phyloP scores from a whole-genome alignment of 495 filamentous ascomycete genomes.

The Cairneyella variabilis region DNA sequence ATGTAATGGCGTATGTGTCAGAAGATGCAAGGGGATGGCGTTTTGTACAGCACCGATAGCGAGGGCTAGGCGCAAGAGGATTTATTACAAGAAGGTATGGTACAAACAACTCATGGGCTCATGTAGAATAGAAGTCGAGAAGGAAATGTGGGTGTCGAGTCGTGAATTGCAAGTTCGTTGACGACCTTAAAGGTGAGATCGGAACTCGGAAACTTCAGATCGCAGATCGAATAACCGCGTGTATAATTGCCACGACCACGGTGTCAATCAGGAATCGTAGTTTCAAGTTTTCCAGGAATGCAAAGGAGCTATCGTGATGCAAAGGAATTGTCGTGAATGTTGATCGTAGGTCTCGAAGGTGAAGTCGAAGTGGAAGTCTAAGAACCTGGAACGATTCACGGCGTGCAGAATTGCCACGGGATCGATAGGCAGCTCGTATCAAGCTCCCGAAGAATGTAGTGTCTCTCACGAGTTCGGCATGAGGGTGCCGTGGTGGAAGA shows the following conservation, averaged over 20 bases:
- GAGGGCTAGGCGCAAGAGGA: slow-evolving; percentile 1
- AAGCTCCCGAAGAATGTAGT: too few relatives aligned
- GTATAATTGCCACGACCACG: neutral
- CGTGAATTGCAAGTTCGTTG: neutral
- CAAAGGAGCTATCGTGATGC: too few relatives aligned
- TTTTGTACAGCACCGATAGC: slow-evolving; percentile 10
- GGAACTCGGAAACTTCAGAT: neutral
- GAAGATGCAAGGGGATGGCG: slow-evolving; percentile 1
- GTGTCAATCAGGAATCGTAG: neutral
- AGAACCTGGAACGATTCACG: too few relatives aligned
- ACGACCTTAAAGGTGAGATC: neutral
- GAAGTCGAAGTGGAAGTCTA: too few relatives aligned
- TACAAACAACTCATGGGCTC: slow-evolving; percentile 3
- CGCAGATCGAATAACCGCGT: neutral
- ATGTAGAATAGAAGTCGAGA: slow-evolving; percentile 8
- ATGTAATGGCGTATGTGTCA: slow-evolving; percentile 5
- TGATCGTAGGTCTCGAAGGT: too few relatives aligned
- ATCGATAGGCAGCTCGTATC: too few relatives aligned
- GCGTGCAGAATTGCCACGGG: too few relatives aligned
- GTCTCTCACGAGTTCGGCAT: slow-evolving; percentile 5
- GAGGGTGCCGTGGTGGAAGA: neutral
- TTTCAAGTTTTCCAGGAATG: too few relatives aligned
- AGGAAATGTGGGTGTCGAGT: slow-evolving; percentile 8
- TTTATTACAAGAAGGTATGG: slow-evolving; percentile 16
- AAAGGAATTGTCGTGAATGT: too few relatives aligned